Base-by-base conservation (phyloP, 106 monocot genomes). In the Chionographis japonica region DNA sequence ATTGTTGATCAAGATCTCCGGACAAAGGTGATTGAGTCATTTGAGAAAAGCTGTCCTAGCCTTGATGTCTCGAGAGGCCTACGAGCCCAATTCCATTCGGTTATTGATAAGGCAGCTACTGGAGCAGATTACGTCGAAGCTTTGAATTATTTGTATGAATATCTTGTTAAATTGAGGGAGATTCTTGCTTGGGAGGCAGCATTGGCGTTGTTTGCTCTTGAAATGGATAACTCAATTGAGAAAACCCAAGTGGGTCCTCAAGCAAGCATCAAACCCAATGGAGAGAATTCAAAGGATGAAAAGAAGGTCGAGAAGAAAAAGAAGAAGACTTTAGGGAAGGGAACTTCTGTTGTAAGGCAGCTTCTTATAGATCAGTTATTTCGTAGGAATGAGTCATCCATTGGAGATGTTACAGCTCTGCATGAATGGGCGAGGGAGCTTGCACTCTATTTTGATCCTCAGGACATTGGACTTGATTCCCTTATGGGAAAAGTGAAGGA, bases 131-230 rank as follows among this genome's bases (percentile, higher is more conserved):
- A 61, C 64, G 46, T 79, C 8, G 60, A 14, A 16, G 66, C 78
- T 69, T 61, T 90, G n/a, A 69, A 78, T 42, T 56, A 60, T 27
- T 73, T 82, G 7, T 85, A 79, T 64, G 60, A 81, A 4, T 36
- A 79, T 40, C 64, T 93, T 65, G 52, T 85, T 63, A 93, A 81
- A 18, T 72, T 87, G 18, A 80, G 82, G 57, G 56, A 71, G 52
- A 69, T 91, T 65, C 80, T 98, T 78, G 80, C 93, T 4, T 98
- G 92, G 97, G 97, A 98, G 70, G 79, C 85, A 59, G 83, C 79
- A 40, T 13, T 85, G 20, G 83, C 89, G 17, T 58, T 93, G 75
- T 90, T 79, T 71, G 72, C 74, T 19, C 64, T 98, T 46, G 97
- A 98, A 71, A 70, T 50, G 5, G 97, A 97, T 72, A 80, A 79